A percentile compares a stretch with the other conserved stretches of the same genome.
Evolutionary conservation across 208 protist species (phyloP).

Genomic region (Trypanosoma lewisi): DNA sequence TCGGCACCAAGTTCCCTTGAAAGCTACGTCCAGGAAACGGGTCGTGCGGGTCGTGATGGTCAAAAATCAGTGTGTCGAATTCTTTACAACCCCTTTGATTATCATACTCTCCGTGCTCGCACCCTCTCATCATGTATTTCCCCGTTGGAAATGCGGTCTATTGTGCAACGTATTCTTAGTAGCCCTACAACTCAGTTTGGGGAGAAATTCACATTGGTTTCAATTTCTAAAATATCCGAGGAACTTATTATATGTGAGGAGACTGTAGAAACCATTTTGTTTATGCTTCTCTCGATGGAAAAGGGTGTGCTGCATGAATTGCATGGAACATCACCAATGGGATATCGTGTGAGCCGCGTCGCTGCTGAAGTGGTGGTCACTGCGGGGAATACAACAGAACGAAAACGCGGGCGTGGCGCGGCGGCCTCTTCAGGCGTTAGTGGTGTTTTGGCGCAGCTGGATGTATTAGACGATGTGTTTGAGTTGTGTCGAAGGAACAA

Average conservation of each 20-base stretch:
- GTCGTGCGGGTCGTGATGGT: conserved; percentile 95
- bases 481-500: conserved; percentile 40
- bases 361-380: background rate
- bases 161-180: conserved; percentile 50
- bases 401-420: conserved; percentile 23
- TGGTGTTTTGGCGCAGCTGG: conserved; percentile 56
- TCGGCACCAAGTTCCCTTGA: conserved; percentile 94
- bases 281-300: conserved; percentile 49
- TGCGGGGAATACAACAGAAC: background rate
- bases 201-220: conserved; percentile 57
- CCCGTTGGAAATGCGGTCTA: conserved; percentile 45
- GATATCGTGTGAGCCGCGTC: conserved; percentile 34
- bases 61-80: conserved; percentile 63
- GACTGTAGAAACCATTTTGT: conserved; percentile 79
- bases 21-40: conserved; percentile 97
- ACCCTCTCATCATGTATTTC: conserved; percentile 56
- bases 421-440: conserved; percentile 33
- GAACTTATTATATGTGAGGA: conserved; percentile 66
- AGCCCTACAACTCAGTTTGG: conserved; percentile 44
- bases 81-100: conserved; percentile 91
- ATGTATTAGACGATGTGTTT: conserved; percentile 56
- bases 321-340: conserved; percentile 41
- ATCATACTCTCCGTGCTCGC: conserved; percentile 91
- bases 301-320: conserved; percentile 36
- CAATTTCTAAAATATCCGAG: conserved; percentile 44